Evolutionary conservation across 306 rosid species (phyloP).

Genomic region (Hippophae gyantsensis): DNA sequence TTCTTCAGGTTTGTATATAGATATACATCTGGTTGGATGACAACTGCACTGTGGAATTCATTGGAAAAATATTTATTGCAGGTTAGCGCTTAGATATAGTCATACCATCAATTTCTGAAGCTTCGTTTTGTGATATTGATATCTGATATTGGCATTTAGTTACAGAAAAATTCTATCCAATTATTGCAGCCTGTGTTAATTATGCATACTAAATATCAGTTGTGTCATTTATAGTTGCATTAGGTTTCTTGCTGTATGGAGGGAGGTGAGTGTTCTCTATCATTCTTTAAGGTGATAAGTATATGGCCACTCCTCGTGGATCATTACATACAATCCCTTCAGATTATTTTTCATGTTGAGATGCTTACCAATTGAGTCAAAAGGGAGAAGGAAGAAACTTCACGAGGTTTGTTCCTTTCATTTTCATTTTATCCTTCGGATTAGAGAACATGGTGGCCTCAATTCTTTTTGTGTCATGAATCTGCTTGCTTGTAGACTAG

Average conservation of each 20-base stretch:
- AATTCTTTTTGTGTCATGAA: not conserved
- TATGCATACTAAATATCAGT: slow-evolving; percentile 31
- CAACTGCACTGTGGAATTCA: slow-evolving; percentile 41
- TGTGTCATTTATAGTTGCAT: slow-evolving; percentile 77
- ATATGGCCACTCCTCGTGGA: not conserved
- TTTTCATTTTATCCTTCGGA: slow-evolving; percentile 19
- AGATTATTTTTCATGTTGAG: slow-evolving; percentile 96
- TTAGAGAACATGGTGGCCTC: not conserved
- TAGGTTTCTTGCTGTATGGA: slow-evolving; percentile 87
- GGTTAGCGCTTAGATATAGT: slow-evolving; percentile 42
- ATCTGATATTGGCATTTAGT: slow-evolving; percentile 11
- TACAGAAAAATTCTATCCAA: not conserved
- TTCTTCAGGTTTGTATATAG: slow-evolving; percentile 74
- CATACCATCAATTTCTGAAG: slow-evolving; percentile 10
- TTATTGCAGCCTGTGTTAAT: not conserved
- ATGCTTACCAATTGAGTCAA: slow-evolving; percentile 93
- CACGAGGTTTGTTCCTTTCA: slow-evolving; percentile 60
- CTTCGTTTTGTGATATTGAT: slow-evolving; percentile 10
- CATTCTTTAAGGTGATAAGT: slow-evolving; percentile 5
- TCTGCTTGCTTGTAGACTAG: no score
- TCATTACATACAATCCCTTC: slow-evolving; percentile 11
- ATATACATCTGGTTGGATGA: slow-evolving; percentile 68
- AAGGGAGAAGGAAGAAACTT: slow-evolving; percentile 96
- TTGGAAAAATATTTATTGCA: slow-evolving; percentile 78
- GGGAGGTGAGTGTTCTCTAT: slow-evolving; percentile 68